Base-by-base conservation (phyloP, 176 grass and related monocot species). In the Neostapfia colusana region DNA sequence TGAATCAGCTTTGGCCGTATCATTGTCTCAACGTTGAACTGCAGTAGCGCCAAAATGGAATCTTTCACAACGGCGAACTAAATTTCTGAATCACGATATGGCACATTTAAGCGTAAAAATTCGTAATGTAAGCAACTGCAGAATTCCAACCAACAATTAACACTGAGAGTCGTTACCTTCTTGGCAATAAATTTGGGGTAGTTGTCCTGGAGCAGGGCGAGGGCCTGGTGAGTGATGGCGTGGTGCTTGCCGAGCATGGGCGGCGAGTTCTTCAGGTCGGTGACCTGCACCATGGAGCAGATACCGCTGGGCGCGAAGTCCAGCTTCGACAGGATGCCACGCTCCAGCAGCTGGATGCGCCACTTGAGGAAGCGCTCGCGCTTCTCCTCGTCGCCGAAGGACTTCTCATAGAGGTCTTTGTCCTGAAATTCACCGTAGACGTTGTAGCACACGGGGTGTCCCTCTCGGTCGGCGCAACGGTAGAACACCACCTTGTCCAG, bases 171-270 rank as follows among this genome's bases (percentile, higher is more conserved):
- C 55, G 23, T 84, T 86, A 97, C 95, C 95, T 97, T 97, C 76
- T 97, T 97, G 60, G 95, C 91, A 44, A 97, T 97, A 78, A 97
- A 97, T 28, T 97, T 91, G 24, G 95, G 95, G 76, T 97, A 97
- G 73, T 93, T 97, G 82, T 97, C 95, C 80, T 97, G 95, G 55
- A 97, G 83, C 76, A 97, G 86, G 0, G 89, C 74, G 18, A 97
- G 80, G 2, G 95, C 95, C 82, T 98, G 95, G 36, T 69, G 88
- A 25, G 91, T 97, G 75, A 93, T 91, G 68, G 79, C 45, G 38
- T 91, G 91, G 78, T 97, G 95, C 86, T 97, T 97, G 36, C 95
- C 95, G 14, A 97, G 86, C 54, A 90, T 87, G 15, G 91, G 91
- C 39, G 95, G 95, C 23, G 95, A 87, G 88, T 97, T 97, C 95